Base-by-base conservation (phyloP, 2,329 filamentous ascomycete species). In the Cryphonectria parasitica region DNA sequence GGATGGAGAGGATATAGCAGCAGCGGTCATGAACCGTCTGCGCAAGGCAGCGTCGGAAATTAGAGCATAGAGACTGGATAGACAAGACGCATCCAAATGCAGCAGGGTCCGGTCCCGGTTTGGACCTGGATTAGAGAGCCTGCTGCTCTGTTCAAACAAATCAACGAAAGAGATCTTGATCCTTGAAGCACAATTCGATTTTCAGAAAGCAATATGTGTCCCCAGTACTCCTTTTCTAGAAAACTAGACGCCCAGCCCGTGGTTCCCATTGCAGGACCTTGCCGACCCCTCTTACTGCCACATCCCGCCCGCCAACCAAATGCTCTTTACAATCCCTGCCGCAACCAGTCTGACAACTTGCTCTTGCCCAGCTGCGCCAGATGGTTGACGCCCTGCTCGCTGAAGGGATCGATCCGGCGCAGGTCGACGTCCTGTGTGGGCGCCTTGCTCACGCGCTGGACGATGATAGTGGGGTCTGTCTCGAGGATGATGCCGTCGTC, bases 401-500 rank as follows among this genome's bases (percentile, higher is more conserved):
- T 97, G 69, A 98, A 80, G 15, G 80, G 89, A 80, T 98, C 95
- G 81, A 98, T 95, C 79, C 92, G 93, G 85, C 96, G 94, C 81
- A 98, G 89, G 79, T 94, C 94, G 76, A 94, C 91, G 83, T 99
- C 96, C 77, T 97, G 92, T 58, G 91, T 90, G 13, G 96, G 96
- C 56, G 96, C 95, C 81, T 92, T 91, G 87, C 93, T 97, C 77
- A 98, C 96, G 75, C 96, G 87, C 79, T 94, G 94, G 64, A 95
- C 92, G 75, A 99, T 93, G 77, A 97, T 92, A 74, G 96, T 95
- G 0, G 96, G 95, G 80, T 99, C 96, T 0, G 95, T 98, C 84
- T 99, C 96, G 73, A 99, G 89, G 76, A 99, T 95, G 79, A 98
- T 97, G 72, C 96, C 96, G 78, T 97, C 94, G 82, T 97, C 94